These are phyloP conservation scores for Lactarius akahatsu DNA, from an alignment of 768 basidiomycete genomes.

Conservation along the genomic window DNA sequence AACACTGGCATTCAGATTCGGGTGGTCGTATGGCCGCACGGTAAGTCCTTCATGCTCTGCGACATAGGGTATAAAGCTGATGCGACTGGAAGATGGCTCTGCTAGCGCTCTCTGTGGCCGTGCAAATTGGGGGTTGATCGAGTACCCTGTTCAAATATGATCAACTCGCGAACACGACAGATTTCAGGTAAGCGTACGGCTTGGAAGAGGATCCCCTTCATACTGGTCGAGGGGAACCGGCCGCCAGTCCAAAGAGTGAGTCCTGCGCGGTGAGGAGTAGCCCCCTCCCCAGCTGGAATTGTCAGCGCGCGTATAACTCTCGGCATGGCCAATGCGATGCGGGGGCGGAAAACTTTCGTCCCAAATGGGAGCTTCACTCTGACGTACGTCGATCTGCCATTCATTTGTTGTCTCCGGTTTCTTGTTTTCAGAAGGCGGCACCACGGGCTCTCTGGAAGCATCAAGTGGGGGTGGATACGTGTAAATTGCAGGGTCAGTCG, in stretches of 20 bases:
- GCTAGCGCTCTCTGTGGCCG: conserved; percentile 19
- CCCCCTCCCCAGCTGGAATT: conserved; percentile 11
- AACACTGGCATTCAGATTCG: not conserved
- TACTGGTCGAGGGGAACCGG: conserved; percentile 6
- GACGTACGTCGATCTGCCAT: conserved; percentile 13
- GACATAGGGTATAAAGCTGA: conserved; percentile 20
- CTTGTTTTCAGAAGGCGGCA: conserved; percentile 1
- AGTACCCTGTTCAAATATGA: conserved; percentile 7
- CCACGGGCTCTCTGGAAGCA: conserved; percentile 8
- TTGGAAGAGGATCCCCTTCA: conserved; percentile 3
- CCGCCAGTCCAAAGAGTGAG: conserved; percentile 20
- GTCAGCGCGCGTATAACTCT: conserved; percentile 30
- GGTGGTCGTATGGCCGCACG: conserved; percentile 12
- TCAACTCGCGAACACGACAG: not conserved
- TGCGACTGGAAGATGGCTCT: conserved; percentile 24
- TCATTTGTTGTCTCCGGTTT: conserved; percentile 4
- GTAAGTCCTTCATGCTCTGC: conserved; percentile 16
- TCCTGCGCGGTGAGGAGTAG: conserved; percentile 8
- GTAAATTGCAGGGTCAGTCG: conserved; percentile 34
- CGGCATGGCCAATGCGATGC: conserved; percentile 26
- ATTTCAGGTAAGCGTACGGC: conserved; percentile 11
- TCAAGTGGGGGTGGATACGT: conserved; percentile 29
- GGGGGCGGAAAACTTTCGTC: conserved; percentile 17
- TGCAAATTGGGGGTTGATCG: conserved; percentile 5
- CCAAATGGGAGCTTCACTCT: conserved; percentile 16